Evolutionary conservation across 2,329 filamentous ascomycete genomes (phyloP), one percentile per base, ranked within the genome.

Genomic region (Aspergillus felis): DNA sequence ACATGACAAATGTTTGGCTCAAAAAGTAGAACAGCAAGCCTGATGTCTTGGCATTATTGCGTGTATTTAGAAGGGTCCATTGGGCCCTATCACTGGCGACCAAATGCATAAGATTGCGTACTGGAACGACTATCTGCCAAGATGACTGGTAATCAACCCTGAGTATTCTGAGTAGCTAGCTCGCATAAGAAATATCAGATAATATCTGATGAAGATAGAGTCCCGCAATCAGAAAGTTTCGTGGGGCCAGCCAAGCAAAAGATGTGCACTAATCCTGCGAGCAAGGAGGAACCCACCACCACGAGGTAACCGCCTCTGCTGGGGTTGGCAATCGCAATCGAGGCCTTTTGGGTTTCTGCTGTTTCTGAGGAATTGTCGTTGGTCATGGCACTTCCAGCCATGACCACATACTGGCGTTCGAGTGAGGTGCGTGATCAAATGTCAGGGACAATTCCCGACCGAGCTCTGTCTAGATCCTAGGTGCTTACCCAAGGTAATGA

Each of bases 221-320:
- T 53, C 57, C 57, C 51, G 55, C 56, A 51, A 48, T 48, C 53
- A 53, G 29, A 48, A 49, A 42, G 29, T 53, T 38, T 38, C 32
- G 14, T 17, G 32, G 32, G 32, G 5, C 32, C 5, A 48, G 66
- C 65, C 63, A 68, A 68, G 66, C 54, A 66, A 57, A 53, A 52
- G 48, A 65, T 60, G 53, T 51, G 58, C 61, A 53, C 63, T 65
- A 61, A 17, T 38, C 14, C 64, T 67, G 65, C 64, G 60, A 53
- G 60, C 56, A 50, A 59, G 20, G 32, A 51, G 51, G 35, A 53
- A 58, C 27, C 60, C 61, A 62, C 57, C 44, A 66, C 67, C 67
- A 69, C 66, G 68, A 69, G 67, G 67, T 38, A 38, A 38, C 61
- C 59, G 60, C 58, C 63, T 61, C 56, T 64, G 64, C 55, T 57